Conservation (phyloP, 805 yeast species). For the Candida orba region DNA sequence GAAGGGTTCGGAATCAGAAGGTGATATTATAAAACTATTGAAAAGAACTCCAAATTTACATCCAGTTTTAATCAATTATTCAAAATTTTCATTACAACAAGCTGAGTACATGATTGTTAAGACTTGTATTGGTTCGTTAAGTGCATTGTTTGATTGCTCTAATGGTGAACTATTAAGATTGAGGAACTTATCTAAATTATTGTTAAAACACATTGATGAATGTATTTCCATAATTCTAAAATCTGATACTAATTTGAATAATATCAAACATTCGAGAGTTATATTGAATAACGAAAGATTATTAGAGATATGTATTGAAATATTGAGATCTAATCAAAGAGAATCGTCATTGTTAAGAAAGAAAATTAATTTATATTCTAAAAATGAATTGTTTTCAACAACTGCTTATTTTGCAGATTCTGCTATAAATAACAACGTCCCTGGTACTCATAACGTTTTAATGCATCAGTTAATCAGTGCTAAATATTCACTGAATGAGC, state of each 20-base stretch:
- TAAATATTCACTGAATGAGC: slow-evolving; percentile 8
- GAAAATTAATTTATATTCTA: slow-evolving; percentile 6
- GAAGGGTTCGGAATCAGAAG: slow-evolving; percentile 20
- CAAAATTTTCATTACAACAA: slow-evolving; percentile 42
- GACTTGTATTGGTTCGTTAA: slow-evolving; percentile 62
- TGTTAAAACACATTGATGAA: slow-evolving; percentile 43
- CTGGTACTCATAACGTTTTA: slow-evolving; percentile 9
- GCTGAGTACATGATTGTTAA: slow-evolving; percentile 61
- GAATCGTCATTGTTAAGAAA: slow-evolving; percentile 12
- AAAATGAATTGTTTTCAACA: slow-evolving; percentile 13
- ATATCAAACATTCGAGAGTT: slow-evolving; percentile 18
- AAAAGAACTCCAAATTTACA: slow-evolving; percentile 22
- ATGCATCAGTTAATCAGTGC: slow-evolving; percentile 16
- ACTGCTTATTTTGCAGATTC: slow-evolving; percentile 15
- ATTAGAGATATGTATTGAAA: slow-evolving; percentile 25
- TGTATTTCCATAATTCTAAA: slow-evolving; percentile 33
- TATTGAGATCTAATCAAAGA: slow-evolving; percentile 17
- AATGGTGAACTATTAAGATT: slow-evolving; percentile 55
- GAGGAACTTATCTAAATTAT: slow-evolving; percentile 26
- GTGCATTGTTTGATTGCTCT: slow-evolving; percentile 55
- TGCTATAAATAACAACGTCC: slow-evolving; percentile 12
- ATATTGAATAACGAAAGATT: slow-evolving; percentile 29
- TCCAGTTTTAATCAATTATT: slow-evolving; percentile 26
- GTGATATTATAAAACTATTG: slow-evolving; percentile 19
- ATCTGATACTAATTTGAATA: slow-evolving; percentile 11